Evolutionary conservation across 495 filamentous ascomycete genomes (phyloP), one percentile per base, ranked within the genome.

Genomic region (Daldinia concentrica): DNA sequence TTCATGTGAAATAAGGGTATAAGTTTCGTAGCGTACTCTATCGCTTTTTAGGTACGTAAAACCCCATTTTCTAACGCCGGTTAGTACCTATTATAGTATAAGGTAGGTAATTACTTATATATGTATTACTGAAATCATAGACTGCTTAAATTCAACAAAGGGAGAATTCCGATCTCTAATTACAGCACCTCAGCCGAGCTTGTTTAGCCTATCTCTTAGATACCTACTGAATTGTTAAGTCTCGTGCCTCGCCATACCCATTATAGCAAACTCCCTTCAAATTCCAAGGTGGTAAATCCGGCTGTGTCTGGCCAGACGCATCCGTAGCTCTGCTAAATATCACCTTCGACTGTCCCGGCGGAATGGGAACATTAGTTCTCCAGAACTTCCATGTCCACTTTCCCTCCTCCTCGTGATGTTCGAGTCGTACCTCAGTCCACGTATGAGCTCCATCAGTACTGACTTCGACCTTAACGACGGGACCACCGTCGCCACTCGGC

Each of bases 311-410:
- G 14, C 62, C 61, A 19, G 61, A 39, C 6, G 61, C 61, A 43
- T 63, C 61, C 1, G 34, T 57, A 4, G 62, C 52, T 19, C 37
- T 58, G 41, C 62, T 66, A 17, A 66, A 39, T 11, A 66, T 58
- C 15, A 14, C 24, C 30, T 30, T 36, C n/a, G 62, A 26, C 17
- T 64, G 19, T 4, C 52, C 62, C 3, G 26, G 52, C 0, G 37
- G 15, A n/a, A 64, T 24, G 12, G 11, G 0, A 11, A 66, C 17
- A 15, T n/a, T 58, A 9, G 62, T 52, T 37, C 32, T 66, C 83
- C 85, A 86, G 51, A 80, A 76, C 32, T 73, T 81, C 85, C 85
- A 87, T 5, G 80, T 71, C 85, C 85, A 87, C 39, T 37, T 67
- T 0, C 58, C 19, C 24, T 58, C 51, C 45, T 48, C 65, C 55